Evolutionary conservation across 768 basidiomycete genomes (phyloP), one percentile per base, ranked within the genome.

Genomic region (Leccinum disarticulatum): DNA sequence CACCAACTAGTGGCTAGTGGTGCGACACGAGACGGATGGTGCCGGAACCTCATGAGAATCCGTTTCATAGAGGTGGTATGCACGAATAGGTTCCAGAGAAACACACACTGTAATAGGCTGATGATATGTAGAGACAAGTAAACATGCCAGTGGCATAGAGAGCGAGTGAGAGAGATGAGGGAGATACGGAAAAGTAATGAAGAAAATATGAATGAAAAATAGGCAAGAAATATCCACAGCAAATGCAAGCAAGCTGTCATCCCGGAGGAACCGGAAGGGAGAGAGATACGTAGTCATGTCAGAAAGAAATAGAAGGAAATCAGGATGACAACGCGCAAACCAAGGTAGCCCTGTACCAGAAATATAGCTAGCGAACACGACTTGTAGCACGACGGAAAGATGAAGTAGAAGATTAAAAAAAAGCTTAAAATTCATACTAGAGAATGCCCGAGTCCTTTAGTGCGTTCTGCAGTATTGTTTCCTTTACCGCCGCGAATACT

Each of bases 401-500:
- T 51, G n/a, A 19, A 33, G n/a, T 19, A 51, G 8, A 50, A 47
- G 27, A 6, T 27, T 52, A 35, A 6, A n/a, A 49, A 9, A 36
- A 51, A 22, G 28, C 3, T 46, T 1, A 22, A 52, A 52, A 14
- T 7, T 19, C 38, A 49, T 6, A 41, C 66, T 75, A 87, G 70
- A 95, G 83, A 66, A 94, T 93, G 58, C 92, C 92, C 0, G 87
- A 89, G 66, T 93, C 92, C 70, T 89, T 86, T 6, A 94, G 77
- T 3, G 92, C 92, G 69, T 93, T 94, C 74, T 92, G 90, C 56
- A 95, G 72, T 56, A 95, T 95, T n/a, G 93, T 95, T 76, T 95
- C 93, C 75, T 93, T 93, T 50, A 93, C 91, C 0, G 91, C 91
- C 0, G 90, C 90, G 61, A 95, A 93, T 17, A 94, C 91, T 1